phyloP scores from a whole-genome alignment of 176 grass and related monocot genomes.

The Hordeum marinum region DNA sequence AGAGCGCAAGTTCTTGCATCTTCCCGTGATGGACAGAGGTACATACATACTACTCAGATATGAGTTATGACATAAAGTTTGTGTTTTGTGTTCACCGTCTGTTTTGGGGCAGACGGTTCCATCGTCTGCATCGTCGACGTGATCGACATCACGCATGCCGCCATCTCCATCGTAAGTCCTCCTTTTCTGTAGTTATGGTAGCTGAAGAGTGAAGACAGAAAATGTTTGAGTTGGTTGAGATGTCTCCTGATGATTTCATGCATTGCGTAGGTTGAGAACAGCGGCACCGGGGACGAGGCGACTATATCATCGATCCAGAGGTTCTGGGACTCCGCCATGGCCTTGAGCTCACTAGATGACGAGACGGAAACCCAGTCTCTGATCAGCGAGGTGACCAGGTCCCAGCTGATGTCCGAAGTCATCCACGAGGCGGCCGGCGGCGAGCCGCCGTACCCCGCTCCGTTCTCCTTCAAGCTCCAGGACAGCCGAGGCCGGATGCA shows the following conservation, averaged over 20 bases:
- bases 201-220: neutral
- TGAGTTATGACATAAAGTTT: too few species aligned
- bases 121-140: conserved; percentile 66
- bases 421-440: conserved; percentile 9
- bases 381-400: conserved; percentile 42
- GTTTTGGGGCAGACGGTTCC: conserved; percentile 32
- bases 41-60: too few species aligned
- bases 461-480: conserved; percentile 72
- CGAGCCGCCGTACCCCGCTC: conserved; percentile 15
- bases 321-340: conserved; percentile 76
- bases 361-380: conserved; percentile 45
- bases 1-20: conserved; percentile 80
- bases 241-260: too few species aligned
- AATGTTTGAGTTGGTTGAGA: neutral
- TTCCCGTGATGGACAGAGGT: conserved; percentile 60
- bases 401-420: conserved; percentile 46
- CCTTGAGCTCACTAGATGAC: conserved; percentile 39
- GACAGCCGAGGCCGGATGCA: conserved; percentile 64
- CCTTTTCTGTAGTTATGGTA: neutral
- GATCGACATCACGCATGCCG: conserved; percentile 61
- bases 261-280: conserved; percentile 46
- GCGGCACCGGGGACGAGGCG: conserved; percentile 26
- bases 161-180: conserved; percentile 46
- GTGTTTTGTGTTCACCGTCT: neutral
- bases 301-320: conserved; percentile 61